Base-by-base conservation (phyloP, 1,139 yeast species). In the Pneumocystis murina region DNA sequence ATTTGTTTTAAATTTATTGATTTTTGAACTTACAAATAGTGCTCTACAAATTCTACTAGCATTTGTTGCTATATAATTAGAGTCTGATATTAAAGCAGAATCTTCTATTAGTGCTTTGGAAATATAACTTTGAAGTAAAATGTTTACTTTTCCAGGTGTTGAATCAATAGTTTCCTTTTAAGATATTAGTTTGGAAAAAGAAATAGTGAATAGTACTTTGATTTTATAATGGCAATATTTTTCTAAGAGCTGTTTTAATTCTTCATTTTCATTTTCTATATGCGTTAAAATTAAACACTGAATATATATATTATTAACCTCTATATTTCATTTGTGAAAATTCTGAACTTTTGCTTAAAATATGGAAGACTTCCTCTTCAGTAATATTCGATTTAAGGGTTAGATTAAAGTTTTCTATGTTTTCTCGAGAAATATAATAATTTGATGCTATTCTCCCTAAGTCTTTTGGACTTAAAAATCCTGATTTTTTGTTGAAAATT, bases 401-500 rank as follows among this genome's bases (percentile, higher is more conserved):
- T 69, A 85, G 86, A 72, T 90, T 91, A 77, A 94, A 92, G 1
- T 90, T 82, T 72, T 92, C 98, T 59, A 94, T 86, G 38, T 95
- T 84, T 68, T 86, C 88, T 72, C 87, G 87, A 64, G 90, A 76
- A 64, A 94, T 77, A 71, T 94, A 94, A 71, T 91, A 94, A 70
- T 94, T 98, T 0, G 96, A 88, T 0, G 98, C 96, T 63, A 91
- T 84, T 71, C 98, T 80, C 4, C 99, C 99, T 63, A 90, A 77
- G 74, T 94, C 97, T 69, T 92, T 92, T 0, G 96, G 78, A 35
- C 85, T 81, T 66, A 94, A 84, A 2, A 91, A 81, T 61, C 87
- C 87, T 0, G 96, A 84, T 59, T 83, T 78, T 67, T 91, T 97
- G 70, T 92, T 97, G 73, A 84, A 92, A 0, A 91, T 84, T 69